These are phyloP conservation scores for Trypanosoma caninum DNA, from an alignment of 208 protist genomes.

Conservation along the genomic window DNA sequence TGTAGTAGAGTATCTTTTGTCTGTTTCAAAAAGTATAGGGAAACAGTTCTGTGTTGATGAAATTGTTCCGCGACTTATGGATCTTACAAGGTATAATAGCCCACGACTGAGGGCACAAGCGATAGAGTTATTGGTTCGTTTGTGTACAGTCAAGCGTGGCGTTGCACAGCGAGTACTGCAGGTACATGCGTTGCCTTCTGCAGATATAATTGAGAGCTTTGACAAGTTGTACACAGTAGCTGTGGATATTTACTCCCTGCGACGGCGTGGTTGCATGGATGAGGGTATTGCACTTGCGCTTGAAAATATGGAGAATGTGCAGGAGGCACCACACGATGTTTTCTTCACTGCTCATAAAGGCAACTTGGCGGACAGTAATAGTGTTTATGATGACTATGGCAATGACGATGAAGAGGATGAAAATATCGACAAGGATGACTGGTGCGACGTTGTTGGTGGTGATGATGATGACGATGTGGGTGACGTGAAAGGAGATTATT, in stretches of 20 bases:
- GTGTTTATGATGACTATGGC: background rate
- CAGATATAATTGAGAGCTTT: conserved; percentile 50
- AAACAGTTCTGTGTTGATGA: conserved; percentile 31
- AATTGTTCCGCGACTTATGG: conserved; percentile 62
- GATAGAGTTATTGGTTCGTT: conserved; percentile 62
- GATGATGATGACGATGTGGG: background rate
- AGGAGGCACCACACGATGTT: background rate
- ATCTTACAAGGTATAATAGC: conserved; percentile 57
- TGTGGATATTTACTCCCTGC: conserved; percentile 27
- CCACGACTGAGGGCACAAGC: conserved; percentile 48
- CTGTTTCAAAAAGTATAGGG: conserved; percentile 32
- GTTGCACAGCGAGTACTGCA: conserved; percentile 61
- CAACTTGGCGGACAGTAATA: no score
- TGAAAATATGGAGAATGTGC: conserved; percentile 24
- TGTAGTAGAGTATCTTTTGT: conserved; percentile 40
- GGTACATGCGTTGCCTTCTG: conserved; percentile 64
- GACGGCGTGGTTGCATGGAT: conserved; percentile 28
- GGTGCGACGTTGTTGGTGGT: background rate
- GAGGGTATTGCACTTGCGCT: conserved; percentile 29
- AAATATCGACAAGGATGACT: background rate
- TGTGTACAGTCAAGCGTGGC: conserved; percentile 51
- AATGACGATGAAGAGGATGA: background rate
- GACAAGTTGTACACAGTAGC: conserved; percentile 55
- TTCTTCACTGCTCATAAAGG: background rate
- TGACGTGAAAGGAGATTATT: background rate